Percentiles rank a stretch among this genome's conserved stretches.
Evolutionary conservation across 2,329 filamentous ascomycete genomes (phyloP).

Genomic region (Monosporascus sp.): DNA sequence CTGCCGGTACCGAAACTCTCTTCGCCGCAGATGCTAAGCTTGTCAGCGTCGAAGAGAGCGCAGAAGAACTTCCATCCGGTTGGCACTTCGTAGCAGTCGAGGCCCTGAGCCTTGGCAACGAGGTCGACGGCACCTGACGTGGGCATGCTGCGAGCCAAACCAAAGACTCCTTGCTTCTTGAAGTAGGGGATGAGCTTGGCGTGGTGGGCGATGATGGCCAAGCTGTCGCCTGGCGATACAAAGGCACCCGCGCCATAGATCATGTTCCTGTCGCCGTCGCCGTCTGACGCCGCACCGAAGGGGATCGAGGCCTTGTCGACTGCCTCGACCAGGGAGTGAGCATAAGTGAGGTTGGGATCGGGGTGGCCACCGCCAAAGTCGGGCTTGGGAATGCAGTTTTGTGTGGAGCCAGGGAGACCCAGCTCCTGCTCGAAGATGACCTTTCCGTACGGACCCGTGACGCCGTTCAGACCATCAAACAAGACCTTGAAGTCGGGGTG

Average conservation of each 20-base stretch:
- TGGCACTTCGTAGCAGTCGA: slow-evolving; percentile 92
- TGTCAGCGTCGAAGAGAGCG: slow-evolving; percentile 87
- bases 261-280: slow-evolving; percentile 99
- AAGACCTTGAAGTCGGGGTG: slow-evolving; percentile 94
- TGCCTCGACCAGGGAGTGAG: slow-evolving; percentile 86
- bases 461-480: slow-evolving; percentile 90
- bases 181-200: slow-evolving; percentile 97
- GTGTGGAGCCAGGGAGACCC: slow-evolving; percentile 70
- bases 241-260: slow-evolving; percentile 97
- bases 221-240: slow-evolving; percentile 92
- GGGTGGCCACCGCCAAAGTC: slow-evolving; percentile 98
- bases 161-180: slow-evolving; percentile 93
- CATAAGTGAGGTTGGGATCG: slow-evolving; percentile 96
- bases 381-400: slow-evolving; percentile 88
- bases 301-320: slow-evolving; percentile 90
- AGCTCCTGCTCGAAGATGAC: slow-evolving; percentile 95
- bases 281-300: slow-evolving; percentile 94
- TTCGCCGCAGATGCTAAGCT: slow-evolving; percentile 97
- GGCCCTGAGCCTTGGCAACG: slow-evolving; percentile 88
- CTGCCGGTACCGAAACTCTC: slow-evolving; percentile 97
- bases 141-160: slow-evolving; percentile 94
- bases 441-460: slow-evolving; percentile 91
- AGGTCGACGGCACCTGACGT: slow-evolving; percentile 93
- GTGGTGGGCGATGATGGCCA: slow-evolving; percentile 97
- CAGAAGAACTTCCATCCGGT: slow-evolving; percentile 99